These are phyloP conservation scores for Wallacemonas sp. DNA, from an alignment of 208 protist genomes.

Conservation along the genomic window DNA sequence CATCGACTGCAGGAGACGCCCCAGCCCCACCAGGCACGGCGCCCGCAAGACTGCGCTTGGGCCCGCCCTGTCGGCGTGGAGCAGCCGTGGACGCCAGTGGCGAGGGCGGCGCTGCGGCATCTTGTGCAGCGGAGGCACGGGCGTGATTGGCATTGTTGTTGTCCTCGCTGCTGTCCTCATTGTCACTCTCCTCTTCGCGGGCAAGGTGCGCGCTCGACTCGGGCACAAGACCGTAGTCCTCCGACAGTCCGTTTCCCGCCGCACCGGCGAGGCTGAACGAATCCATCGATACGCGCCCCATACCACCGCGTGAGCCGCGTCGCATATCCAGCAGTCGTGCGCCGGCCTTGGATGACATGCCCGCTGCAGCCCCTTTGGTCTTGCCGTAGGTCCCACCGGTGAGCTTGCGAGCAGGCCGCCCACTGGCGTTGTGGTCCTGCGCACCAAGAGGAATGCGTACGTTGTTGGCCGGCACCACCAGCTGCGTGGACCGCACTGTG, in stretches of 20 bases:
- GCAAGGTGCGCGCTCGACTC: neutral
- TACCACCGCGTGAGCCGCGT: neutral
- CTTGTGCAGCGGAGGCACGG: too few relatives aligned
- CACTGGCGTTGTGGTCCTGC: neutral
- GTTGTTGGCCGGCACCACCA: conserved; percentile 43
- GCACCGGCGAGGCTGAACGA: neutral
- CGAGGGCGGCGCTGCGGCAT: neutral
- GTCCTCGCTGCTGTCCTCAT: conserved; percentile 7
- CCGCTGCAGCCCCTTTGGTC: conserved; percentile 13
- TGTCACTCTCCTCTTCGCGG: neutral
- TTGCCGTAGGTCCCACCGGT: neutral
- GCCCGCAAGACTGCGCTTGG: too few relatives aligned
- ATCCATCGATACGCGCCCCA: neutral
- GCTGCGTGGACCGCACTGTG: conserved; percentile 25
- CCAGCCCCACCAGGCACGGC: neutral
- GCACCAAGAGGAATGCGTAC: conserved; percentile 25
- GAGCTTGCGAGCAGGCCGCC: neutral
- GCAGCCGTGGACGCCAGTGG: neutral
- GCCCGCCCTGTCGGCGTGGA: neutral
- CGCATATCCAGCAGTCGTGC: conserved; percentile 20
- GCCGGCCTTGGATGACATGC: conserved; percentile 22
- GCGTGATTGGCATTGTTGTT: too few relatives aligned
- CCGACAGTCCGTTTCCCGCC: neutral
- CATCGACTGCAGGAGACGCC: neutral
- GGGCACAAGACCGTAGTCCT: conserved; percentile 1